Evolutionary conservation across 371 early-diverging fungal species (phyloP), one percentile per base, ranked within the genome.

Genomic region (Mortierella sp.): DNA sequence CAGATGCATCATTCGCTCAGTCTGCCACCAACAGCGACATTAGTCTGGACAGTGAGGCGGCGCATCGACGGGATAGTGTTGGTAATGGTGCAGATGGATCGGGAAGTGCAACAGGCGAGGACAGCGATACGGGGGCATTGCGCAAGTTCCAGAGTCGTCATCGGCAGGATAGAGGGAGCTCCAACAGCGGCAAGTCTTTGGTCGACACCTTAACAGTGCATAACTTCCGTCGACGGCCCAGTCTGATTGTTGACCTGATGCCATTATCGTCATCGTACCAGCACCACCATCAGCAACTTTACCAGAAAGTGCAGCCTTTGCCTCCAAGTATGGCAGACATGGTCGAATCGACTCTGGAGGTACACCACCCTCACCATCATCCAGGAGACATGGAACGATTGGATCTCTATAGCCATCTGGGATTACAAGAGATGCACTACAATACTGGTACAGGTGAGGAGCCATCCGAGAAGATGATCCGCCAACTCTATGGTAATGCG

Each of bases 351-450:
- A 45, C 79, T 8, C 68, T 38, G 13, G 79, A 74, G 31, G 52
- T 73, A 26, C 84, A 71, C 42, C 84, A 71, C 42, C 80, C 76
- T 7, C 70, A 84, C 44, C 54, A 73, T n/a, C 47, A 31, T 28
- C 34, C 45, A 5, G 70, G 24, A 11, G 68, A 72, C 48, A 31
- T 50, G 13, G 76, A 84, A 24, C 78, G 76, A 44, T 16, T 68
- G 26, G 68, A 79, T 28, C 63, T 78, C 1, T 75, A 58, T 38
- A 70, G 31, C 24, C 50, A 65, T 0, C n/a, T 80, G 21, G 84
- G 78, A 0, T 55, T 78, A 26, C 80, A 79, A 45, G 74, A 80
- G 26, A 24, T 71, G 28, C 82, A 75, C 26, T 58, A 47, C 74
- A 60, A 28, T 28, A 58, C 72, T 6, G 16, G 42, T 2, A 47